These are phyloP conservation scores for Beauveria varroae DNA, from an alignment of 2,329 filamentous ascomycete genomes.

Conservation along the genomic window DNA sequence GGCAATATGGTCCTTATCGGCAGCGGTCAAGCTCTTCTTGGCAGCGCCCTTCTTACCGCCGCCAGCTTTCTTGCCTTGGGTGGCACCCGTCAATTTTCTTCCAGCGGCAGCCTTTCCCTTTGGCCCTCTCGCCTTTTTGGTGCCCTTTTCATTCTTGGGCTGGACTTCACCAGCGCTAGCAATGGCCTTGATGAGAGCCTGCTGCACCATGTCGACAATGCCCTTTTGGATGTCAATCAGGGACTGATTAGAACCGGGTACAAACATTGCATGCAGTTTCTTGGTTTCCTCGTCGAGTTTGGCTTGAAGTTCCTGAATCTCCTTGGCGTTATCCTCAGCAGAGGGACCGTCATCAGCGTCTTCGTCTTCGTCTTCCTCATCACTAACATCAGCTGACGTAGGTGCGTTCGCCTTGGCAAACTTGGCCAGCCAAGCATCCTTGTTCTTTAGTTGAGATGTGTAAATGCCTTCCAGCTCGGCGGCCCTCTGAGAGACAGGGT, in stretches of 20 bases:
- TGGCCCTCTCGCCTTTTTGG: conserved; percentile 46
- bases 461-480: conserved; percentile 69
- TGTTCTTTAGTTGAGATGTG: conserved; percentile 66
- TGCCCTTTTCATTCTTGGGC: conserved; percentile 50
- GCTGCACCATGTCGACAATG: conserved; percentile 58
- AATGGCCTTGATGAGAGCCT: conserved; percentile 67
- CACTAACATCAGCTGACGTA: conserved; percentile 55
- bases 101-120: conserved; percentile 41
- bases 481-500: conserved; percentile 65
- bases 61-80: conserved; percentile 31
- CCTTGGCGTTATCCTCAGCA: conserved; percentile 31
- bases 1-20: conserved; percentile 88
- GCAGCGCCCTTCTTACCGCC: conserved; percentile 36
- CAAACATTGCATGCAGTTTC: conserved; percentile 47
- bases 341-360: conserved; percentile 41
- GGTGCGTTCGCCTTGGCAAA: conserved; percentile 52
- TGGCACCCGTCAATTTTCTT: conserved; percentile 36
- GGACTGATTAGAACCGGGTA: conserved; percentile 44
- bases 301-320: conserved; percentile 44
- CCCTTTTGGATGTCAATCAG: conserved; percentile 51
- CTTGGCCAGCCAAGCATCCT: conserved; percentile 71
- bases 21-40: conserved; percentile 54
- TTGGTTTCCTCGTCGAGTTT: conserved; percentile 49
- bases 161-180: conserved; percentile 47
- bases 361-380: conserved; percentile 64